These are phyloP conservation scores for Adiantum capillusveneris DNA, from an alignment of 75 land plant species.

Conservation along the genomic window DNA sequence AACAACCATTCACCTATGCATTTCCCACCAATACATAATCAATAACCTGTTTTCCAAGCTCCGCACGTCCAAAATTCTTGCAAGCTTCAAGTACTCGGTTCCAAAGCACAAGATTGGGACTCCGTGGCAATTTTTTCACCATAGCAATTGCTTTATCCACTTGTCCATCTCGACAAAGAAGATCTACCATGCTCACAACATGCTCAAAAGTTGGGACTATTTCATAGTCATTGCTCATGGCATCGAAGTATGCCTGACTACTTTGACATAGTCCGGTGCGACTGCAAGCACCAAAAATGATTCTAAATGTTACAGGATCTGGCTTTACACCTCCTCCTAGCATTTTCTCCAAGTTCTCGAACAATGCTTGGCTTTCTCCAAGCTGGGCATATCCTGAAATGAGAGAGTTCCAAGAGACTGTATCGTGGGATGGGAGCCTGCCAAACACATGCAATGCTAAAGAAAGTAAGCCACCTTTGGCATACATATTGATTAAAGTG, in stretches of 20 bases:
- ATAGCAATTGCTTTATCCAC: background rate
- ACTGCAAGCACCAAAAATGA: conserved; percentile 45
- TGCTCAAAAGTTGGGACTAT: background rate
- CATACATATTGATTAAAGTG: conserved; percentile 57
- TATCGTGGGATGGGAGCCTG: conserved; percentile 26
- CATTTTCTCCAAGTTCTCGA: conserved; percentile 48
- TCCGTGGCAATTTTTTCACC: background rate
- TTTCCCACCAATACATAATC: background rate
- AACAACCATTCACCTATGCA: too few relatives aligned
- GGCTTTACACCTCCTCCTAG: conserved; percentile 19
- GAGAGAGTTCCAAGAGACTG: conserved; percentile 53
- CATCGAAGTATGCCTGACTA: conserved; percentile 8
- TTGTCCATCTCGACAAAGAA: background rate
- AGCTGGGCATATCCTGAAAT: conserved; percentile 62
- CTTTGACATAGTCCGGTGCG: conserved; percentile 28
- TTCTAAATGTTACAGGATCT: conserved; percentile 39
- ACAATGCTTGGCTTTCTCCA: conserved; percentile 35
- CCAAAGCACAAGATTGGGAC: background rate
- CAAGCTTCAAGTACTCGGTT: background rate
- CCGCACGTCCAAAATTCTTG: background rate
- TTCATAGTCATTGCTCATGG: background rate
- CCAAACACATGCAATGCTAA: conserved; percentile 49
- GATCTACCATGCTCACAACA: background rate
- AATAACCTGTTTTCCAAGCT: background rate
- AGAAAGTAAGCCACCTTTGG: conserved; percentile 38